Percentiles rank a stretch among this genome's conserved stretches.
These are phyloP conservation scores for Aspergillus pseudotamarii DNA, from an alignment of 2,329 filamentous ascomycete species.

Conservation along the genomic window DNA sequence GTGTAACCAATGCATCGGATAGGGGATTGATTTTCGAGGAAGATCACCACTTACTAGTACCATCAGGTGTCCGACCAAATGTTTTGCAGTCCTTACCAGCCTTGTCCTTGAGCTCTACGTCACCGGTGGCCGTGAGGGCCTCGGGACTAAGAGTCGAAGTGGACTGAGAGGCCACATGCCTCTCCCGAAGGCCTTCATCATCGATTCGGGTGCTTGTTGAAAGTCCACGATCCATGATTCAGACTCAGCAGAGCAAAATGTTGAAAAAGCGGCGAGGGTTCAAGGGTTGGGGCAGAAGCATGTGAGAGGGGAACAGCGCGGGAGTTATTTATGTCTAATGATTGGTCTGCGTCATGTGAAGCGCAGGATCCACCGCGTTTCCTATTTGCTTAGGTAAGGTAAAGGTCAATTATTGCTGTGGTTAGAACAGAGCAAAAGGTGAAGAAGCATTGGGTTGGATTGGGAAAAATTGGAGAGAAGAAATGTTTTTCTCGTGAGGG, in stretches of 20 bases:
- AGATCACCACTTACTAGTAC: conserved; percentile 70
- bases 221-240: conserved; percentile 42
- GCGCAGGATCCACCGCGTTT: conserved; percentile 12
- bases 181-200: conserved; percentile 51
- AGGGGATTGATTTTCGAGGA: background rate
- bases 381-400: background rate
- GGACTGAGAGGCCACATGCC: conserved; percentile 42
- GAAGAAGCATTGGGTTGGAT: background rate
- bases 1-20: background rate
- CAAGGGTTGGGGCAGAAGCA: conserved; percentile 13
- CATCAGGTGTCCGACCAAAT: conserved; percentile 87
- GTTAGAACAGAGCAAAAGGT: background rate
- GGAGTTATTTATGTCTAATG: conserved; percentile 12
- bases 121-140: conserved; percentile 38
- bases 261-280: conserved; percentile 19
- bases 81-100: conserved; percentile 69
- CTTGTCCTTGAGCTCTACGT: conserved; percentile 49
- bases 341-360: conserved; percentile 19
- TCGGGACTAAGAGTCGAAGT: conserved; percentile 52
- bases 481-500: background rate
- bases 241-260: conserved; percentile 20
- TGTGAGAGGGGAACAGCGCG: conserved; percentile 20
- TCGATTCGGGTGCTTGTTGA: conserved; percentile 40
- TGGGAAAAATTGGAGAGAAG: background rate
- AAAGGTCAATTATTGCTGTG: background rate